Conservation (phyloP, 2,329 filamentous ascomycete genomes). For the Colletotrichum sp. region DNA sequence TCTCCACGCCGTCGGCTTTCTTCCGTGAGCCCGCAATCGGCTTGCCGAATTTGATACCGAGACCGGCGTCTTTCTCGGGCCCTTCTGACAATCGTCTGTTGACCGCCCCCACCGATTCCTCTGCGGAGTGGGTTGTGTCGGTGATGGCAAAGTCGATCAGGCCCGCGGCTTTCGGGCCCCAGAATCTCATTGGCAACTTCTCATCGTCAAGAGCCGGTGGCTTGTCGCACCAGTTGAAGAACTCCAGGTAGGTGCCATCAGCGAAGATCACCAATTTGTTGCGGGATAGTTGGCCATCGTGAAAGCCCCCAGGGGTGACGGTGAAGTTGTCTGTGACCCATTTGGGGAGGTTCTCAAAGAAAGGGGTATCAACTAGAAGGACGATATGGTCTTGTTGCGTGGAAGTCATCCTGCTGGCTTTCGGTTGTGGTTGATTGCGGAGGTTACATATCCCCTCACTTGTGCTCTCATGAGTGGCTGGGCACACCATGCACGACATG, state of each 20-base stretch:
- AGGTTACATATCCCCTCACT: background rate
- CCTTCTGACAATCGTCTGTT: background rate
- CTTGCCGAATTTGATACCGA: background rate
- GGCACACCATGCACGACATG: background rate
- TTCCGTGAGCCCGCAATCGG: background rate
- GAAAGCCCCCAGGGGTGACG: background rate
- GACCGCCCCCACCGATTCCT: background rate
- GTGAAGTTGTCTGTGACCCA: background rate
- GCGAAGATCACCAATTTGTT: background rate
- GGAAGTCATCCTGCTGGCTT: background rate
- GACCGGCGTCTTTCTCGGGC: background rate
- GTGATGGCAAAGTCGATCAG: background rate
- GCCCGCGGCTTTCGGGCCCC: accelerated
- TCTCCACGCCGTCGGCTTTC: background rate
- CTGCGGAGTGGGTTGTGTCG: background rate
- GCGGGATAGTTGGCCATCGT: background rate
- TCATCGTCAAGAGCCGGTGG: background rate
- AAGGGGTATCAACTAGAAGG: accelerated
- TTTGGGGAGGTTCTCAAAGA: background rate
- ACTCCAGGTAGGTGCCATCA: background rate
- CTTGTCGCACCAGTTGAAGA: background rate
- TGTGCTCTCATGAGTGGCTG: background rate
- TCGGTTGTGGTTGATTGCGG: background rate
- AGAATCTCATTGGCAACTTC: background rate
- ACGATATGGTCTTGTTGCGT: background rate